Conservation (phyloP, 345 rosid species). For the Trapa bicornis region DNA sequence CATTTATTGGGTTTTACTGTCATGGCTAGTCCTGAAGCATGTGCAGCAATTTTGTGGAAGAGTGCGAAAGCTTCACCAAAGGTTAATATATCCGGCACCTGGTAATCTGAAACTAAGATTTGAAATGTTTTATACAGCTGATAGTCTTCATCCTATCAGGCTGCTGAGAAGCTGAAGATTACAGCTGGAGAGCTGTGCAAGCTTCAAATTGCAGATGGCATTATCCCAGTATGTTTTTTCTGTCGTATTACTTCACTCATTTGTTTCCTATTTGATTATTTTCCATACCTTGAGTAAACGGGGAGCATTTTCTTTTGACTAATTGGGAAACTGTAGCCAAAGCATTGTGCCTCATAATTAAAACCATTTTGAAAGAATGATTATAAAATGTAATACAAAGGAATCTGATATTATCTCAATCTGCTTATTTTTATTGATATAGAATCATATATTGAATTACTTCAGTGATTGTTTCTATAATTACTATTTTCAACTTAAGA, state of each 20-base stretch:
- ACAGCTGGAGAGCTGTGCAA: constrained; percentile 61
- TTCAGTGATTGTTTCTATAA: background rate
- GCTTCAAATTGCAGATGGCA: constrained; percentile 72
- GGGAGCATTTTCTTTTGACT: background rate
- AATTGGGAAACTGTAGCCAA: background rate
- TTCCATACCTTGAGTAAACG: too few relatives aligned
- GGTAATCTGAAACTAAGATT: background rate
- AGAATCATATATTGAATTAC: background rate
- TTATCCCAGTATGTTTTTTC: constrained; percentile 55
- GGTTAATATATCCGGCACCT: constrained; percentile 20
- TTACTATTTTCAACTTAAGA: background rate
- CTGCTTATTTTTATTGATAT: background rate
- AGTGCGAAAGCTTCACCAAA: constrained; percentile 81
- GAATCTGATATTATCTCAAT: background rate
- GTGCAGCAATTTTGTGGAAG: constrained; percentile 96
- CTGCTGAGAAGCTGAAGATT: constrained; percentile 84
- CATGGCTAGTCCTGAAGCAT: constrained; percentile 81
- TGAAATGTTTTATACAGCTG: background rate
- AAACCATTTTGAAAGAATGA: background rate
- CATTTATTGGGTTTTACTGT: constrained; percentile 3
- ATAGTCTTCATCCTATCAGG: constrained; percentile 35
- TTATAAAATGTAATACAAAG: background rate
- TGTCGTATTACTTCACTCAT: background rate
- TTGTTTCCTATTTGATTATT: constrained; percentile 3
- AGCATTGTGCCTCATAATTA: background rate